A percentile compares a stretch with the other conserved stretches of the same genome.
Evolutionary conservation across 768 basidiomycete species (phyloP).

Genomic region (Mrakia hoshinonis): DNA sequence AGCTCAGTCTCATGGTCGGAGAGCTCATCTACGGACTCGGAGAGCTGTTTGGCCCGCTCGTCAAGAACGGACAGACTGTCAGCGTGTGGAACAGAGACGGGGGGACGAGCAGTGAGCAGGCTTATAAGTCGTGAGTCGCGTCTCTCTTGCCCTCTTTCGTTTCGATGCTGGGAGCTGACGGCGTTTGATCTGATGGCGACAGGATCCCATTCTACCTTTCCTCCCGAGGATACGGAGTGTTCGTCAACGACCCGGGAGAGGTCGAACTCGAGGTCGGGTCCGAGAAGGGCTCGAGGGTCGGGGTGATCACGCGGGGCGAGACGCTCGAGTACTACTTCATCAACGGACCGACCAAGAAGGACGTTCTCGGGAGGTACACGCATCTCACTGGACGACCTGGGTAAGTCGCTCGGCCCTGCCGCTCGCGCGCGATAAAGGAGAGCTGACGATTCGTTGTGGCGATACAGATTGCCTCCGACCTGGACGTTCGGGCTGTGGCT

Average conservation of each 20-base stretch:
- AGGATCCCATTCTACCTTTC: conserved; percentile 39
- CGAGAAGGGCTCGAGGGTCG: conserved; percentile 43
- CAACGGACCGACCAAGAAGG: conserved; percentile 58
- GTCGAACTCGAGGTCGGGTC: conserved; percentile 56
- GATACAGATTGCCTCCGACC: conserved; percentile 48
- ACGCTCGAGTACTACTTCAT: conserved; percentile 63
- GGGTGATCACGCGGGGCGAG: conserved; percentile 56
- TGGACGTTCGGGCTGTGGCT: conserved; percentile 75
- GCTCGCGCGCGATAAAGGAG: background rate
- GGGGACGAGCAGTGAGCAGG: conserved; percentile 48
- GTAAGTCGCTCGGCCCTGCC: background rate
- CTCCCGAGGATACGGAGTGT: conserved; percentile 58
- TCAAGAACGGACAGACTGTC: conserved; percentile 59
- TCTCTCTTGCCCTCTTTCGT: background rate
- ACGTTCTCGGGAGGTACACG: conserved; percentile 49
- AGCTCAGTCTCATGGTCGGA: conserved; percentile 58
- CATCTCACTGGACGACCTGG: conserved; percentile 58
- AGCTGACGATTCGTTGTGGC: conserved; percentile 17
- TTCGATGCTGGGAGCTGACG: background rate
- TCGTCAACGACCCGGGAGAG: conserved; percentile 61
- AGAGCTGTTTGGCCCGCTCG: conserved; percentile 64
- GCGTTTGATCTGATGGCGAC: conserved; percentile 8
- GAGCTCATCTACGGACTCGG: conserved; percentile 67
- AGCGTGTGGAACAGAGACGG: conserved; percentile 68
- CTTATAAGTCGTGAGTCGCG: conserved; percentile 4